A percentile compares a stretch with the other conserved stretches of the same genome.
Evolutionary conservation across 1,284 basidiomycete genomes (phyloP).

Genomic region (Wolfiporia cocos): DNA sequence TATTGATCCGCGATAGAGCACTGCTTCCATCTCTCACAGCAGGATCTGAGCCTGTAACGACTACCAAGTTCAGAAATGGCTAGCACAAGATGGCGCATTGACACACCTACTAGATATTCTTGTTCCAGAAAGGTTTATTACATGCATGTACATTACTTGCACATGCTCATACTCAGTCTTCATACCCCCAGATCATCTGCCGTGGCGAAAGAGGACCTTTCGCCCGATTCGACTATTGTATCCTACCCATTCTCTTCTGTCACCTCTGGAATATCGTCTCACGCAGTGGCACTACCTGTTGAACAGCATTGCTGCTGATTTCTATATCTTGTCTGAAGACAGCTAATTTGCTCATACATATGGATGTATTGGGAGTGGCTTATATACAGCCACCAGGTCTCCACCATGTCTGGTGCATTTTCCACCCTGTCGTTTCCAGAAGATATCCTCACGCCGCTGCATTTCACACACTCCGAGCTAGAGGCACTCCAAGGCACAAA

Average conservation of each 20-base stretch:
- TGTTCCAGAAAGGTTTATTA: too few species aligned
- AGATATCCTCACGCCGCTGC: slow-evolving; percentile 68
- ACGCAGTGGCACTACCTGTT: slow-evolving; percentile 39
- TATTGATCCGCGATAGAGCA: too few species aligned
- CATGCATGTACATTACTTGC: too few species aligned
- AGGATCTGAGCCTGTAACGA: too few species aligned
- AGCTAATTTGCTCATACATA: slow-evolving; percentile 69
- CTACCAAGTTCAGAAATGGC: too few species aligned
- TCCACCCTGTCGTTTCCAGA: slow-evolving; percentile 53
- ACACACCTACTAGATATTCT: too few species aligned
- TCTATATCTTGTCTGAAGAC: slow-evolving; percentile 58
- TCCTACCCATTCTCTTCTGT: slow-evolving; percentile 75
- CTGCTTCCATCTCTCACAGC: too few species aligned
- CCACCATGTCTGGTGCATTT: slow-evolving; percentile 37
- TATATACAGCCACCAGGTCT: slow-evolving; percentile 6
- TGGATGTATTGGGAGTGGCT: slow-evolving; percentile 51
- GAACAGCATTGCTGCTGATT: slow-evolving; percentile 14
- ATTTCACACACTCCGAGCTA: slow-evolving; percentile 61
- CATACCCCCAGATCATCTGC: slow-evolving; percentile 39
- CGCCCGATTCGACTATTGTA: slow-evolving; percentile 50
- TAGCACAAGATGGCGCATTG: too few species aligned
- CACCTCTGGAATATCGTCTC: slow-evolving; percentile 46
- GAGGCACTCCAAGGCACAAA: slow-evolving; percentile 71
- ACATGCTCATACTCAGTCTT: too few species aligned
- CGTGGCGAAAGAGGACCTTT: slow-evolving; percentile 43